A percentile compares a stretch with the other conserved stretches of the same genome.
These are phyloP conservation scores for Beverwykella pulmonaria DNA, from an alignment of 495 filamentous ascomycete genomes.

Conservation along the genomic window DNA sequence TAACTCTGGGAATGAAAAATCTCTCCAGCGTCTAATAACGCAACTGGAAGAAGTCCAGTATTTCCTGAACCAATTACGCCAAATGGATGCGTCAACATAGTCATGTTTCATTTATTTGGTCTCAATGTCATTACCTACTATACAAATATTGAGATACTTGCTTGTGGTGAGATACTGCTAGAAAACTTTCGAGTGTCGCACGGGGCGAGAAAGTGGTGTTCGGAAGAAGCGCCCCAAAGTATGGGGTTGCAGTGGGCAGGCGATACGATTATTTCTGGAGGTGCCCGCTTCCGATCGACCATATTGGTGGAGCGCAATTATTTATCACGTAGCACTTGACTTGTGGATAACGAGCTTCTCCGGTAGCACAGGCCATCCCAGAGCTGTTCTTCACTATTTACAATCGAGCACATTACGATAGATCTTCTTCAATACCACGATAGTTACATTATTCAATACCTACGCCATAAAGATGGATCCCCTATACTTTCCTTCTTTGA, in stretches of 20 bases:
- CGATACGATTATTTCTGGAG: constrained; percentile 14
- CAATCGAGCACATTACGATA: neutral
- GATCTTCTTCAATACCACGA: neutral
- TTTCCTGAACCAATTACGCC: constrained; percentile 1
- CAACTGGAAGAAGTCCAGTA: constrained; percentile 10
- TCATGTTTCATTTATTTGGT: constrained; percentile 31
- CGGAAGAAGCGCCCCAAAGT: constrained; percentile 18
- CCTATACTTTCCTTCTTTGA: neutral
- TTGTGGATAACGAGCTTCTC: neutral
- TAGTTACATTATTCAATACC: neutral
- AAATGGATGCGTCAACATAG: constrained; percentile 2
- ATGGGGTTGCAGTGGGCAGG: constrained; percentile 23
- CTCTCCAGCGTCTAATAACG: constrained; percentile 41
- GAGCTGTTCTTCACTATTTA: neutral
- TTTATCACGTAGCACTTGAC: neutral
- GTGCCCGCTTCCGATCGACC: constrained; percentile 8
- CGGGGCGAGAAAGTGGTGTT: neutral
- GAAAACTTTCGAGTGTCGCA: constrained; percentile 1
- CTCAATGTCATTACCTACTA: constrained; percentile 17
- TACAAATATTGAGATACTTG: constrained; percentile 12
- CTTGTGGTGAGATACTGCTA: constrained; percentile 1
- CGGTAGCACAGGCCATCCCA: neutral
- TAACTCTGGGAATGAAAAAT: constrained; percentile 21
- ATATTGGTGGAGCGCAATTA: neutral
- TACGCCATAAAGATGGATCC: neutral